Evolutionary conservation across 2,329 filamentous ascomycete species (phyloP).

Genomic region (Colletotrichum siamense): DNA sequence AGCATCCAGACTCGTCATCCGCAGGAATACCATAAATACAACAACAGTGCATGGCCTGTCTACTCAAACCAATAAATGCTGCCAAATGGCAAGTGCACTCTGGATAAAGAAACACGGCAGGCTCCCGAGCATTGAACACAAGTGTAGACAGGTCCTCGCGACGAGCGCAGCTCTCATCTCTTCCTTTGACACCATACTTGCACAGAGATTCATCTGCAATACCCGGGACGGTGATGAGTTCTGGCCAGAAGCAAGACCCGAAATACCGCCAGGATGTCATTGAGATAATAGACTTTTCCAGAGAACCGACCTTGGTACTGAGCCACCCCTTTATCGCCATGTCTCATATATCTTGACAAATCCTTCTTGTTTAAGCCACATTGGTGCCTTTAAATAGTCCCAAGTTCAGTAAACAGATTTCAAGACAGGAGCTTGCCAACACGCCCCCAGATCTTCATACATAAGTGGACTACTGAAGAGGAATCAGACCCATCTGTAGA

Average conservation of each 20-base stretch:
- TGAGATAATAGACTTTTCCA: neutral
- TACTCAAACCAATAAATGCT: neutral
- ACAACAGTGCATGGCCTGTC: accelerated
- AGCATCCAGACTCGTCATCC: neutral
- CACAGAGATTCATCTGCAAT: neutral
- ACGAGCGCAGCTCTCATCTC: neutral
- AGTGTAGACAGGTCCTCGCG: neutral
- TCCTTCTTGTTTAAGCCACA: neutral
- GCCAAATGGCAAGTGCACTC: neutral
- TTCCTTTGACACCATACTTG: neutral
- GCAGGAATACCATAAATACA: neutral
- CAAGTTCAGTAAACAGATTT: neutral
- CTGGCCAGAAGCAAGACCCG: neutral
- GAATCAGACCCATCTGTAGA: neutral
- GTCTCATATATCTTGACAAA: neutral
- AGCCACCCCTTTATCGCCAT: neutral
- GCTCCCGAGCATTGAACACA: neutral
- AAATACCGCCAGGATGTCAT: neutral
- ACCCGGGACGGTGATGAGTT: neutral
- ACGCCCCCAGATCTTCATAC: neutral
- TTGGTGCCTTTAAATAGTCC: neutral
- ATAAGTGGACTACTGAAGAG: neutral
- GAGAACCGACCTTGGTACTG: neutral
- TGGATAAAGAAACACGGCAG: neutral
- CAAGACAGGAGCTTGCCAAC: neutral